Percentiles rank a stretch among this genome's conserved stretches.
Conservation (phyloP, 805 yeast species). For the Suhomyces faveliae region DNA sequence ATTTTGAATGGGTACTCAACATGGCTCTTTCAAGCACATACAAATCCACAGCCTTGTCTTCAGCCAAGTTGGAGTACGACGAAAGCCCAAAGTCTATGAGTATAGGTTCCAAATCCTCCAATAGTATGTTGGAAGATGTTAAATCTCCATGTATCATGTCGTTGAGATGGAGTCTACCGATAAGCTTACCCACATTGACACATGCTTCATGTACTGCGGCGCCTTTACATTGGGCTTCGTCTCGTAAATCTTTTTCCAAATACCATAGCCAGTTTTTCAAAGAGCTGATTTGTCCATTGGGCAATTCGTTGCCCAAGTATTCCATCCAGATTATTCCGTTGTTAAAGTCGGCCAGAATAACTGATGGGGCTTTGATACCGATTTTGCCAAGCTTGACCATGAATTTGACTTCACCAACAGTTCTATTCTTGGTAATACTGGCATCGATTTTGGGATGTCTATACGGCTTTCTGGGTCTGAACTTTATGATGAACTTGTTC, state of each 20-base stretch:
- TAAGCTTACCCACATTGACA: constrained; percentile 57
- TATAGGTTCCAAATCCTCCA: constrained; percentile 47
- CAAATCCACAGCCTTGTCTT: constrained; percentile 96
- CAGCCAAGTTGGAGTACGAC: constrained; percentile 68
- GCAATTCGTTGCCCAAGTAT: constrained; percentile 55
- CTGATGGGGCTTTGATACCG: constrained; percentile 66
- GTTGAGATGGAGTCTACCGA: constrained; percentile 69
- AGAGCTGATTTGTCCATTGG: constrained; percentile 55
- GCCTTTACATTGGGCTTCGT: constrained; percentile 19
- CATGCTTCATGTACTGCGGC: constrained; percentile 46
- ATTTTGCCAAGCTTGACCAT: constrained; percentile 54
- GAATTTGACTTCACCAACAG: constrained; percentile 80
- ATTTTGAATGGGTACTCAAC: constrained; percentile 81
- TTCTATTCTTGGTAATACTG: constrained; percentile 72
- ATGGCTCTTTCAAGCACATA: constrained; percentile 93
- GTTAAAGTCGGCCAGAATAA: constrained; percentile 72
- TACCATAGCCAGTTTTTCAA: constrained; percentile 75
- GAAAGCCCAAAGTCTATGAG: constrained; percentile 93
- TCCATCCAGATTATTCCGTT: constrained; percentile 92
- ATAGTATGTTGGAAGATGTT: constrained; percentile 82
- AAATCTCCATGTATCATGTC: constrained; percentile 93
- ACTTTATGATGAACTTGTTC: constrained; percentile 64
- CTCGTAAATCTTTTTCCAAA: constrained; percentile 35
- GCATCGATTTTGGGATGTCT: constrained; percentile 82
- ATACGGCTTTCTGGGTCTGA: constrained; percentile 86